phyloP scores from a whole-genome alignment of 306 rosid genomes.

The Begonia fuchsioides region DNA sequence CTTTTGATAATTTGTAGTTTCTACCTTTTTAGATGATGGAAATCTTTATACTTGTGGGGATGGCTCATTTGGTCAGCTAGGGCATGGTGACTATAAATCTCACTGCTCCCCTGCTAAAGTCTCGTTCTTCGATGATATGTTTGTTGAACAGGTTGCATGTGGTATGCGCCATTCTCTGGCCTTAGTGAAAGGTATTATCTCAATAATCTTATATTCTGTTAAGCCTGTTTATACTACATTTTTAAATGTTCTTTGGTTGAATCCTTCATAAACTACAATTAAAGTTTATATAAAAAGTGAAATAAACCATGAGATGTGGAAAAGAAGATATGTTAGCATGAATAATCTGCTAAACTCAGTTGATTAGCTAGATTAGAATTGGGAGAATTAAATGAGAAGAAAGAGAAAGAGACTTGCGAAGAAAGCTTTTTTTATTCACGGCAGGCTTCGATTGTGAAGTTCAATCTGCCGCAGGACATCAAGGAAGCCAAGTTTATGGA shows the following conservation, averaged over 20 bases:
- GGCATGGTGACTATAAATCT: constrained; percentile 58
- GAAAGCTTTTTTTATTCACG: not conserved
- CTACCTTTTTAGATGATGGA: constrained; percentile 36
- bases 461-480: constrained; percentile 27
- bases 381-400: no score
- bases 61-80: constrained; percentile 95
- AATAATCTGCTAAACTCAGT: no score
- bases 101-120: constrained; percentile 42
- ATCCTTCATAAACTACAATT: no score
- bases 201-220: no score
- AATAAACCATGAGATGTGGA: no score
- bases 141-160: constrained; percentile 51
- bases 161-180: constrained; percentile 94
- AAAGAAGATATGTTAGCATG: no score
- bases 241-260: no score
- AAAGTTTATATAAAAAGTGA: no score
- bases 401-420: no score
- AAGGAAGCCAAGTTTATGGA: constrained; percentile 41
- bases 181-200: constrained; percentile 44
- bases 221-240: no score
- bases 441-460: constrained; percentile 3
- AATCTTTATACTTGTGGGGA: constrained; percentile 70
- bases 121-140: constrained; percentile 35
- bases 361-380: no score
- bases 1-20: not conserved